Base-by-base conservation (phyloP, 805 yeast genomes). In the Grigorovia humatica region DNA sequence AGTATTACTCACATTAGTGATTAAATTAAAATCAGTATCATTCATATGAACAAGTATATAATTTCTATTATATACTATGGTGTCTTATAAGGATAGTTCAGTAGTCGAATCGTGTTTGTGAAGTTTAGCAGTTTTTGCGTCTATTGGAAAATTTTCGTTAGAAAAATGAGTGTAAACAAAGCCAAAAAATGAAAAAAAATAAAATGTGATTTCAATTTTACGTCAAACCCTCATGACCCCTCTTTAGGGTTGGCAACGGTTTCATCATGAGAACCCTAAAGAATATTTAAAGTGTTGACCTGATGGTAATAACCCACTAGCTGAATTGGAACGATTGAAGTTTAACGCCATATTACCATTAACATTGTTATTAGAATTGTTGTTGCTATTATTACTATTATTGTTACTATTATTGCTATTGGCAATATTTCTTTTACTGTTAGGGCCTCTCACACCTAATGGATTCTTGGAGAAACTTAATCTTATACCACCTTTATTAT, bases 381-480 rank as follows among this genome's bases (percentile, higher is more conserved):
- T 38, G 15, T 38, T 38, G 15, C 13, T 38, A 17, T 15, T 38
- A 8, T 38, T 38, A 38, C 17, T 15, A 23, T 38, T 23, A 43
- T 20, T 49, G 9, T 48, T 32, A 47, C 27, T 52, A 23, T 51
- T 54, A n/a, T 41, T 19, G 27, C 38, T 46, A 42, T 51, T 49
- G 48, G 55, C 56, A 42, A 70, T 70, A 43, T 70, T 68, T 61
- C 76, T 68, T 64, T 74, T 68, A 57, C 69, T 74, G 29, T 74
- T 74, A 45, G 74, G 78, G 4, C 96, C 95, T 59, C 99, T 80
- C 3, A 93, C 99, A 43, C 99, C 99, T 59, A 93, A 77, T 19
- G 99, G 99, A 67, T 93, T 93, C 70, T 93, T 93, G 45, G 96
- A 88, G 65, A 90, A 93, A 50, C 96, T 86, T 54, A 93, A 75